phyloP scores from a whole-genome alignment of 83 land plant species.

The Isoetes engelmannii region DNA sequence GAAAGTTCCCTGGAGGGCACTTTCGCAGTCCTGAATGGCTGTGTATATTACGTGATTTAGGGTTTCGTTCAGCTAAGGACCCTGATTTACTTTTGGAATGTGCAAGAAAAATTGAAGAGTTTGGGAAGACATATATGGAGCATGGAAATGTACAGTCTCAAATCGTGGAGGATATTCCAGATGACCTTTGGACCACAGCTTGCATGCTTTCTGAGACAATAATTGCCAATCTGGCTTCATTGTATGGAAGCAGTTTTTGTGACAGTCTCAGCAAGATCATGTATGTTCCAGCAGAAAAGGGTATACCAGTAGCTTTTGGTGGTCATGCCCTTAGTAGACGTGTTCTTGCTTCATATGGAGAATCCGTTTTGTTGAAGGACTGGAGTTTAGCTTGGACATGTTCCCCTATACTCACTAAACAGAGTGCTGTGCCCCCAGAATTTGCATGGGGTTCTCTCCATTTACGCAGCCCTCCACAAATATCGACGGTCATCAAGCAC shows the following conservation, averaged over 20 bases:
- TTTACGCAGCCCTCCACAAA: slow-evolving; percentile 74
- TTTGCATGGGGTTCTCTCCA: slow-evolving; percentile 87
- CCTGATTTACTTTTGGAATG: slow-evolving; percentile 68
- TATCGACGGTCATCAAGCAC: slow-evolving; percentile 67
- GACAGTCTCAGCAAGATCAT: slow-evolving; percentile 59
- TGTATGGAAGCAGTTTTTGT: slow-evolving; percentile 75
- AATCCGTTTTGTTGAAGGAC: slow-evolving; percentile 65
- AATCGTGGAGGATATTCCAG: slow-evolving; percentile 41
- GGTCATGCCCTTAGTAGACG: slow-evolving; percentile 55
- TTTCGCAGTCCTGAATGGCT: slow-evolving; percentile 71
- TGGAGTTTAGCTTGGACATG: slow-evolving; percentile 96
- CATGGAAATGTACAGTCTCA: slow-evolving; percentile 8
- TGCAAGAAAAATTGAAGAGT: slow-evolving; percentile 69
- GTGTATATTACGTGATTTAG: slow-evolving; percentile 59
- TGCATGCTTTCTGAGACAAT: slow-evolving; percentile 56
- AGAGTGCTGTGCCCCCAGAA: slow-evolving; percentile 68
- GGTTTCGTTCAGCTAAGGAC: slow-evolving; percentile 64
- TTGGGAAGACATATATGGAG: slow-evolving; percentile 40
- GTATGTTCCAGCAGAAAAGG: slow-evolving; percentile 79
- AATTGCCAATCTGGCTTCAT: slow-evolving; percentile 54
- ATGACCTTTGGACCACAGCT: slow-evolving; percentile 64
- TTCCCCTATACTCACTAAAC: slow-evolving; percentile 56
- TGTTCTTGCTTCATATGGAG: slow-evolving; percentile 74
- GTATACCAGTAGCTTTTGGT: slow-evolving; percentile 53
- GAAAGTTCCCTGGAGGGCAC: slow-evolving; percentile 74